Conservation (phyloP, 164 flowering plant genomes). For the Nelumbo lutea region DNA sequence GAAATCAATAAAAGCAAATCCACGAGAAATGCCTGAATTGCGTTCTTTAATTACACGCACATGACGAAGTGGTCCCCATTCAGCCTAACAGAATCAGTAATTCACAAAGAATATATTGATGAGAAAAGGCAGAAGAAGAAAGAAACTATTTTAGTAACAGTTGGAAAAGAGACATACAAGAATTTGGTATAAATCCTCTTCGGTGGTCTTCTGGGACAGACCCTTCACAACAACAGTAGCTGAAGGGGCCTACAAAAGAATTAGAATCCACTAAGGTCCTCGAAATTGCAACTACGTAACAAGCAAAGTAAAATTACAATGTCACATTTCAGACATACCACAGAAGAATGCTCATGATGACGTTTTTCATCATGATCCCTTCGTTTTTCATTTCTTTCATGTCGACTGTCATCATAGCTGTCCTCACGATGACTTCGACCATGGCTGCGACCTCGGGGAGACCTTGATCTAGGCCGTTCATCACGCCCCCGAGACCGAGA, state of each 20-base stretch:
- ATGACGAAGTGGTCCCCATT: conserved; percentile 99
- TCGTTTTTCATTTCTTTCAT: conserved; percentile 64
- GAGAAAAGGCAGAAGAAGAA: background rate
- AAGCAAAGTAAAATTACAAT: background rate
- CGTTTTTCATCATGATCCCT: conserved; percentile 82
- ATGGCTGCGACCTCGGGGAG: conserved; percentile 79
- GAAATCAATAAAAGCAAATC: conserved; percentile 98
- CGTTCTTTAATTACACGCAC: conserved; percentile 94
- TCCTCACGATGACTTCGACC: conserved; percentile 82
- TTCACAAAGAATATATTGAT: background rate
- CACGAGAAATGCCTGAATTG: conserved; percentile 88
- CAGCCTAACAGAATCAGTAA: conserved; percentile 50
- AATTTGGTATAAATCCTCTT: conserved; percentile 88
- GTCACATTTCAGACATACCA: conserved; percentile 39
- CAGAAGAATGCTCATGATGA: conserved; percentile 54
- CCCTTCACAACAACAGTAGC: conserved; percentile 98
- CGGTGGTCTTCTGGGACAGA: conserved; percentile 88
- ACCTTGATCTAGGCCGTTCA: conserved; percentile 74
- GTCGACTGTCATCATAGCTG: conserved; percentile 70
- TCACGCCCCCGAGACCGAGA: conserved; percentile 74
- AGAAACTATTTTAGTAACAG: background rate
- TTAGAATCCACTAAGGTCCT: too few species aligned
- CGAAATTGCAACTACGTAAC: background rate
- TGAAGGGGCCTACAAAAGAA: conserved; percentile 66
- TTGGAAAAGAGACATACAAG: conserved; percentile 44